These are phyloP conservation scores for Termitomyces sp. DNA, from an alignment of 768 basidiomycete genomes.

Conservation along the genomic window DNA sequence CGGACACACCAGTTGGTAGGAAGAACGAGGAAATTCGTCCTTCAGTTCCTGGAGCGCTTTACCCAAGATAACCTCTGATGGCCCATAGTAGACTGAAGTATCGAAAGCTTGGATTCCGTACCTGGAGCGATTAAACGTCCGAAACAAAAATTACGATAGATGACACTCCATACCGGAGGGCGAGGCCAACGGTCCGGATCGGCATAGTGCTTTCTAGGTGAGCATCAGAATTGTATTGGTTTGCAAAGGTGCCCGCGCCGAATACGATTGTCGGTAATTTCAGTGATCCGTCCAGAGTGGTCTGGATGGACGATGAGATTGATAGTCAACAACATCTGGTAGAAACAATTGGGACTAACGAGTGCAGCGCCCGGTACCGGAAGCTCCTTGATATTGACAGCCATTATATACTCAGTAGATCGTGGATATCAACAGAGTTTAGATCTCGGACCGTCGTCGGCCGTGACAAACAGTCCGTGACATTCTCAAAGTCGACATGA, in stretches of 20 bases:
- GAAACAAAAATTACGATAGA: neutral
- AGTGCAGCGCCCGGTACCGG: slow-evolving; percentile 36
- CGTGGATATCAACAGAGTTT: neutral
- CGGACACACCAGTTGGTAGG: slow-evolving; percentile 63
- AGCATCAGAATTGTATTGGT: slow-evolving; percentile 61
- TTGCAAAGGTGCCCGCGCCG: slow-evolving; percentile 70
- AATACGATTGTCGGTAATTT: slow-evolving; percentile 53
- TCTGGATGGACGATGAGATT: slow-evolving; percentile 20
- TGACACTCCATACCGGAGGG: slow-evolving; percentile 56
- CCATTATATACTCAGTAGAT: neutral
- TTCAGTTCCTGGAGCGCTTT: slow-evolving; percentile 56
- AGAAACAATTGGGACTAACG: slow-evolving; percentile 26
- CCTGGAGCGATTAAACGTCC: slow-evolving; percentile 31
- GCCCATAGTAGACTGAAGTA: slow-evolving; percentile 78
- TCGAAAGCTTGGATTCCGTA: slow-evolving; percentile 84
- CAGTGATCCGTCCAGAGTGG: slow-evolving; percentile 30
- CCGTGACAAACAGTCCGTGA: slow-evolving; percentile 9
- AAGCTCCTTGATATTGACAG: slow-evolving; percentile 27
- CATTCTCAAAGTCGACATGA: slow-evolving; percentile 2
- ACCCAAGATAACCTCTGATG: slow-evolving; percentile 76
- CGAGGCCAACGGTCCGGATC: slow-evolving; percentile 66
- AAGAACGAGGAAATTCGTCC: slow-evolving; percentile 70
- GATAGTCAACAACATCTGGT: neutral
- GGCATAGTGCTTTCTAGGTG: slow-evolving; percentile 55
- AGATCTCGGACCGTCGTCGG: neutral